phyloP scores from a whole-genome alignment of 108 stramenopile genomes.

The Asterionellopsis glacialis region DNA sequence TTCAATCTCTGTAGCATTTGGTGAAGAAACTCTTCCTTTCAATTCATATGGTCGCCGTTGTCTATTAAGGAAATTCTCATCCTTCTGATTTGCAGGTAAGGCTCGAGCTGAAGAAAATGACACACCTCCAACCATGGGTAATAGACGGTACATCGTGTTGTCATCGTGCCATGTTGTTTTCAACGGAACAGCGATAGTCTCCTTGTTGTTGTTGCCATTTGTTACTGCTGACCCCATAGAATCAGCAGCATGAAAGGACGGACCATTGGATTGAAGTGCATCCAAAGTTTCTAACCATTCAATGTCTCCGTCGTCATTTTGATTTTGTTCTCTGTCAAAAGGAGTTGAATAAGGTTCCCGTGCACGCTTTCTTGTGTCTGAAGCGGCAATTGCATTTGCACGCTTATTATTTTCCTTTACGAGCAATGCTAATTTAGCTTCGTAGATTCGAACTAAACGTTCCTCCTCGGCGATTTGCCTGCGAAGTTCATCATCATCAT shows the following conservation, averaged over 20 bases:
- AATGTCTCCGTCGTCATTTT: not conserved
- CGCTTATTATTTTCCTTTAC: not conserved
- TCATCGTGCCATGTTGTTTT: constrained; percentile 7
- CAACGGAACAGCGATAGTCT: not conserved
- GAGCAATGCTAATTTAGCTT: not conserved
- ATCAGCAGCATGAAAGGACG: not conserved
- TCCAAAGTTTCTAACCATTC: constrained; percentile 6
- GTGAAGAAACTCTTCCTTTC: not conserved
- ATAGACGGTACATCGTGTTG: not conserved
- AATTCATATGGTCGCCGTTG: constrained; percentile 1
- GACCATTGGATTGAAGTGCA: not conserved
- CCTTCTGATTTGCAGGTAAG: not conserved
- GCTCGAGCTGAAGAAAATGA: not conserved
- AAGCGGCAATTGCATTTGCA: not conserved
- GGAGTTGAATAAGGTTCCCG: not conserved
- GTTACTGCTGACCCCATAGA: not conserved
- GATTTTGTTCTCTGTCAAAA: not conserved
- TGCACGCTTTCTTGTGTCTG: not conserved
- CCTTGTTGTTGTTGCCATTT: not conserved
- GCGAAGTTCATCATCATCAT: too few relatives aligned
- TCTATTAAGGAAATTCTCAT: not conserved
- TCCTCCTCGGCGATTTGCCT: constrained; percentile 6
- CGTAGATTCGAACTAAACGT: constrained; percentile 9
- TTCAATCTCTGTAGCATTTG: not conserved
- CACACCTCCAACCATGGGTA: constrained; percentile 4